These are phyloP conservation scores for Brassica balearica DNA, from an alignment of 441 rosid genomes.

Conservation along the genomic window DNA sequence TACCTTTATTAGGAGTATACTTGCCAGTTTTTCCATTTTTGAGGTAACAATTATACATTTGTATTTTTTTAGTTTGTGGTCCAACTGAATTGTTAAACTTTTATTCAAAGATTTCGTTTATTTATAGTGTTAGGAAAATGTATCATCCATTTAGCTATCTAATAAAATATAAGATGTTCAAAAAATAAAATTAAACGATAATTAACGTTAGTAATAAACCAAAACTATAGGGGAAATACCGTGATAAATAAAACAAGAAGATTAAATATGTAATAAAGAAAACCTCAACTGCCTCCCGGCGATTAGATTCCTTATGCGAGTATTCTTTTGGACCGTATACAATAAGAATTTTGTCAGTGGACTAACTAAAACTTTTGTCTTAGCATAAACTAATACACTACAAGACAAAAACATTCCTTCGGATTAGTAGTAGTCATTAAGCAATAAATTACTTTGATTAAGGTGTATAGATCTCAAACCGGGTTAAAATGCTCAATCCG, in stretches of 20 bases:
- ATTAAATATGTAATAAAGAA: background rate
- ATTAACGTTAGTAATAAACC: background rate
- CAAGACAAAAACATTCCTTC: slow-evolving; percentile 29
- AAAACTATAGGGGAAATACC: background rate
- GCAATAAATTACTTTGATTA: background rate
- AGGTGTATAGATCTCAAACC: background rate
- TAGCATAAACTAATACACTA: slow-evolving; percentile 3
- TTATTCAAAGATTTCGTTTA: too few species aligned
- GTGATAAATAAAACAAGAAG: background rate
- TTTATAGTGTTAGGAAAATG: too few species aligned
- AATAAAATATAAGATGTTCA: background rate
- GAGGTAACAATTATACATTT: too few species aligned
- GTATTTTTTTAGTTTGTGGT: too few species aligned
- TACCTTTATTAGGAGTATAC: too few species aligned
- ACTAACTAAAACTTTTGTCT: slow-evolving; percentile 19
- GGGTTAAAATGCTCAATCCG: background rate
- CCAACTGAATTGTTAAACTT: too few species aligned
- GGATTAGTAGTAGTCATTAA: background rate
- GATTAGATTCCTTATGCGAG: slow-evolving; percentile 1
- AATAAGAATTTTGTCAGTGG: background rate
- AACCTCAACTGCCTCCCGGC: background rate
- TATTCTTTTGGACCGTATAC: background rate
- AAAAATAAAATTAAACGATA: background rate
- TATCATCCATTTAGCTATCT: too few species aligned
- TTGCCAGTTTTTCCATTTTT: too few species aligned